These are phyloP conservation scores for Euphorbia lathyris DNA, from an alignment of 345 rosid species.

Conservation along the genomic window DNA sequence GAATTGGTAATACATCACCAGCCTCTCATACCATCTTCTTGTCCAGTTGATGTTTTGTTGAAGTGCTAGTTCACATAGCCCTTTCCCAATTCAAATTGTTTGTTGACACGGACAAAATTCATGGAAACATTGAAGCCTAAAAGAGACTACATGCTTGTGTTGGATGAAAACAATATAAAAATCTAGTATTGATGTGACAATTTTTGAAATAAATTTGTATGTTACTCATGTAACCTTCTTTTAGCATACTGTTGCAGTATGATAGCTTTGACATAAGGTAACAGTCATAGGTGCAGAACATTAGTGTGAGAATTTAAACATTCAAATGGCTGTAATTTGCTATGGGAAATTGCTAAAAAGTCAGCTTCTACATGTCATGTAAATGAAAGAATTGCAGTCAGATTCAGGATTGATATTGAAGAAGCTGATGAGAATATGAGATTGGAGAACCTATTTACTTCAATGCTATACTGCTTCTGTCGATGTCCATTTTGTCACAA, in stretches of 20 bases:
- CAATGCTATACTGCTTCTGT: background rate
- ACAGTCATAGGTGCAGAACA: background rate
- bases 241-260: background rate
- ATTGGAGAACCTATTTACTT: background rate
- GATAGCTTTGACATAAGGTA: background rate
- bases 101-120: too few relatives aligned
- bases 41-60: background rate
- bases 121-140: background rate
- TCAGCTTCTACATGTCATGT: background rate
- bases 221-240: background rate
- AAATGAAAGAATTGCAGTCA: background rate
- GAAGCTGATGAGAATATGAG: background rate
- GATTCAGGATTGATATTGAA: background rate
- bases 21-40: background rate
- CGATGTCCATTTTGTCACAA: background rate
- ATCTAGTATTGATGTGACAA: background rate
- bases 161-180: background rate
- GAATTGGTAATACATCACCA: constrained; percentile 65
- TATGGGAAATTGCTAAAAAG: background rate
- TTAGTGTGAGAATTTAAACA: background rate
- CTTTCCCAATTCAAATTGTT: background rate
- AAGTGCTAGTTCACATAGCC: background rate
- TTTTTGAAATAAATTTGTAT: background rate
- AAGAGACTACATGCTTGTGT: background rate
- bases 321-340: background rate